phyloP scores from a whole-genome alignment of 2,329 filamentous ascomycete species.

The Aspergillus sergii region DNA sequence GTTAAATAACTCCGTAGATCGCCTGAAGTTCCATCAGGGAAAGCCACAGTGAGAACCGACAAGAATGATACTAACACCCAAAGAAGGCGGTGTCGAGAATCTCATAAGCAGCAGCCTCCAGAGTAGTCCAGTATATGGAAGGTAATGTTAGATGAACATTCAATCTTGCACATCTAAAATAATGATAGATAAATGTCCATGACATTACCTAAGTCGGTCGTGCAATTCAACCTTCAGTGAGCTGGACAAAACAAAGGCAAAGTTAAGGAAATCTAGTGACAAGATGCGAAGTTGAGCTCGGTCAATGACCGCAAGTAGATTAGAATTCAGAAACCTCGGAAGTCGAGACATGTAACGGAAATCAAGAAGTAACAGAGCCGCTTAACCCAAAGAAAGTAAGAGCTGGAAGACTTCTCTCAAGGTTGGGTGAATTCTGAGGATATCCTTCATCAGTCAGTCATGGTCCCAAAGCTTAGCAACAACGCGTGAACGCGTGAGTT shows the following conservation, averaged over 20 bases:
- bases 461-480: background rate
- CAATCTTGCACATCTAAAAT: background rate
- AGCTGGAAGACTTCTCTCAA: background rate
- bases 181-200: background rate
- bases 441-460: background rate
- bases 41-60: background rate
- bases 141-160: background rate
- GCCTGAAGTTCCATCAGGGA: background rate
- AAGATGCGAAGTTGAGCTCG: background rate
- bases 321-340: background rate
- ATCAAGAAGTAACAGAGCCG: background rate
- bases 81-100: background rate
- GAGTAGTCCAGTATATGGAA: background rate
- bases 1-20: background rate
- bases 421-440: background rate
- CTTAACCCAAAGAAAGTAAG: background rate
- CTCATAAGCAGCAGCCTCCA: background rate
- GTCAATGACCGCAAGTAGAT: background rate
- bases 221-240: background rate
- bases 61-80: background rate
- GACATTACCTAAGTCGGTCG: background rate
- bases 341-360: background rate
- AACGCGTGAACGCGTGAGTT: conserved; percentile 2
- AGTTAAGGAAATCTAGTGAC: background rate
- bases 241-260: background rate